Conservation (phyloP, 768 basidiomycete species). For the Megacollybia marginata region DNA sequence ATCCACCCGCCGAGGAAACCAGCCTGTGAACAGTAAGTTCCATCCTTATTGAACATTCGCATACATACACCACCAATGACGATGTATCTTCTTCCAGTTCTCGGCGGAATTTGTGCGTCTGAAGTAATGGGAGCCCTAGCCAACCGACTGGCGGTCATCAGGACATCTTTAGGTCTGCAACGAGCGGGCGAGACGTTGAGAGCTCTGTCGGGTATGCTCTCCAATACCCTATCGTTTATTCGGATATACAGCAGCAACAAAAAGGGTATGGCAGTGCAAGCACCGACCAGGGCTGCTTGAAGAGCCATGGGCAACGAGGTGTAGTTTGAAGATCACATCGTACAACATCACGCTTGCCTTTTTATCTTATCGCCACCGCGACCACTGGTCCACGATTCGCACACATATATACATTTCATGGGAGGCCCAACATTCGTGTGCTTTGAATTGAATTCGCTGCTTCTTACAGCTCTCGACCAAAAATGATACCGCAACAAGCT, state of each 20-base stretch:
- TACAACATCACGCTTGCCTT: too few relatives aligned
- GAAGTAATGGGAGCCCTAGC: constrained; percentile 22
- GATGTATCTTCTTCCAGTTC: constrained; percentile 70
- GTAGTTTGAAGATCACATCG: background rate
- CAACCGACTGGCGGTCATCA: constrained; percentile 27
- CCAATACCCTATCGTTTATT: constrained; percentile 49
- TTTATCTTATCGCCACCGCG: too few relatives aligned
- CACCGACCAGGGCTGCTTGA: background rate
- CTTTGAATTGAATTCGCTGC: too few relatives aligned
- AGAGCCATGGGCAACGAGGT: background rate
- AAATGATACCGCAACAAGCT: too few relatives aligned
- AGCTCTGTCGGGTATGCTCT: constrained; percentile 40
- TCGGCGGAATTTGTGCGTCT: constrained; percentile 48
- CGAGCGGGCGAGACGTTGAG: constrained; percentile 45
- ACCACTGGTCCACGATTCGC: too few relatives aligned
- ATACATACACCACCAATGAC: constrained; percentile 64
- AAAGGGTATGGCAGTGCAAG: background rate
- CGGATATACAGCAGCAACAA: constrained; percentile 26
- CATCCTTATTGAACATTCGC: background rate
- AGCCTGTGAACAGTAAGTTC: constrained; percentile 30
- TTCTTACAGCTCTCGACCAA: too few relatives aligned
- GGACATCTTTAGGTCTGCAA: constrained; percentile 35
- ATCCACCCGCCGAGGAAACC: constrained; percentile 81
- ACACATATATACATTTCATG: too few relatives aligned
- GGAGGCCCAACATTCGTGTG: too few relatives aligned